Conservation (phyloP, 768 basidiomycete species). For the Russula griseocarnosa region DNA sequence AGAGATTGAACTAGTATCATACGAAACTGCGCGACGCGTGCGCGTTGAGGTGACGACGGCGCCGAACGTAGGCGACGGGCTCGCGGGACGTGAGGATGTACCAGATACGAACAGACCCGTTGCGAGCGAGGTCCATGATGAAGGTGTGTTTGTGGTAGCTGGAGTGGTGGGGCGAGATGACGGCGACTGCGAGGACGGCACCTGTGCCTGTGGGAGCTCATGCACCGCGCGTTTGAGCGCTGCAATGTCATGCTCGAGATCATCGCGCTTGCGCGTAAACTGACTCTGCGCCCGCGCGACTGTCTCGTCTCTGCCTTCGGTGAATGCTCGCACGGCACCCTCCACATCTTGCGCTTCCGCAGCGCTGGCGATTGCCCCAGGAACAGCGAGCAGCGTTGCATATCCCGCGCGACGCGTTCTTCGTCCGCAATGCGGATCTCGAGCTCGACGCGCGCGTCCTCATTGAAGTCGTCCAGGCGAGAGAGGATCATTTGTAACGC, state of each 20-base stretch:
- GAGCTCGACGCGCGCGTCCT: constrained; percentile 77
- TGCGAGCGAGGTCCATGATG: constrained; percentile 50
- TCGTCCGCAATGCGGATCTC: constrained; percentile 78
- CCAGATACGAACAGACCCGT: constrained; percentile 46
- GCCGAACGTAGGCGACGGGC: constrained; percentile 58
- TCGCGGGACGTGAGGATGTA: constrained; percentile 39
- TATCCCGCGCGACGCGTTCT: constrained; percentile 57
- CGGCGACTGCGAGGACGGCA: neutral
- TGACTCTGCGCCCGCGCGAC: constrained; percentile 45
- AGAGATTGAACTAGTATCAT: constrained; percentile 29
- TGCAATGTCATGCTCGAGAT: constrained; percentile 74
- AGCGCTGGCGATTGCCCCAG: constrained; percentile 42
- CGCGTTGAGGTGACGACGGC: constrained; percentile 64
- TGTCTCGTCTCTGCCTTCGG: constrained; percentile 48
- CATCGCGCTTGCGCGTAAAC: constrained; percentile 60
- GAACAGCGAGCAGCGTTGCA: constrained; percentile 59
- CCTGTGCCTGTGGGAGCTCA: constrained; percentile 34
- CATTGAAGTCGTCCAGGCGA: constrained; percentile 67
- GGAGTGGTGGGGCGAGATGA: constrained; percentile 16
- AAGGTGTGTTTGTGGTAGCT: constrained; percentile 16
- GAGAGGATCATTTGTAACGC: constrained; percentile 52
- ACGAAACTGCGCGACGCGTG: constrained; percentile 48
- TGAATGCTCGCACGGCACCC: constrained; percentile 51
- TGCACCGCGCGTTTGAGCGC: constrained; percentile 58
- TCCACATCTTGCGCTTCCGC: constrained; percentile 41